A percentile compares a stretch with the other conserved stretches of the same genome.
phyloP scores from a whole-genome alignment of 345 rosid species.

The Punica granatum region DNA sequence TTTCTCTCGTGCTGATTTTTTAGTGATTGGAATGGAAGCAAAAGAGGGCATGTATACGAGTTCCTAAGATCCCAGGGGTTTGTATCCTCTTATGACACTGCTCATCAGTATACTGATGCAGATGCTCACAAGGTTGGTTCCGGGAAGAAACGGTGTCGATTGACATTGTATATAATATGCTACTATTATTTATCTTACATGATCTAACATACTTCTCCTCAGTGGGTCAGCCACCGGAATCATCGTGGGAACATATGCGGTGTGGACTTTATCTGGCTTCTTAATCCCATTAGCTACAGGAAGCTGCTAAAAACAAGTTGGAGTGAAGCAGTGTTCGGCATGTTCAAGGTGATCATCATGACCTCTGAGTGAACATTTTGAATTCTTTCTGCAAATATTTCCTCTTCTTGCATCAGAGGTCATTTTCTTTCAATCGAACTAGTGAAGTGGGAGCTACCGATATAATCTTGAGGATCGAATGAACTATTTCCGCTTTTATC shows the following conservation, averaged over 20 bases:
- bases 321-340: conserved; percentile 96
- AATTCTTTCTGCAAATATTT: too few relatives aligned
- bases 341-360: conserved; percentile 59
- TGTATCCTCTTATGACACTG: conserved; percentile 84
- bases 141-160: neutral
- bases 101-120: conserved; percentile 81
- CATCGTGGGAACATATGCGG: conserved; percentile 97
- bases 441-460: neutral
- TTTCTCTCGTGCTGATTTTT: conserved; percentile 9
- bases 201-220: conserved; percentile 12
- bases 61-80: conserved; percentile 94
- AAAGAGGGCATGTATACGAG: conserved; percentile 91
- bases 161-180: neutral
- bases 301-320: conserved; percentile 73
- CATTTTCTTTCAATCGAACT: conserved; percentile 4
- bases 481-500: neutral
- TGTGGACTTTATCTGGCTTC: conserved; percentile 96
- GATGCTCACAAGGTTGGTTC: conserved; percentile 81
- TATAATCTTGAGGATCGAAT: neutral
- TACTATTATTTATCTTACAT: neutral
- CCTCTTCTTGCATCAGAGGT: too few relatives aligned
- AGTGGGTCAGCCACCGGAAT: conserved; percentile 98
- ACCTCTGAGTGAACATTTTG: neutral
- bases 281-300: conserved; percentile 70
- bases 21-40: conserved; percentile 99